Evolutionary conservation across 2,329 filamentous ascomycete genomes (phyloP).

Genomic region (Chaetomiaceae sp.): DNA sequence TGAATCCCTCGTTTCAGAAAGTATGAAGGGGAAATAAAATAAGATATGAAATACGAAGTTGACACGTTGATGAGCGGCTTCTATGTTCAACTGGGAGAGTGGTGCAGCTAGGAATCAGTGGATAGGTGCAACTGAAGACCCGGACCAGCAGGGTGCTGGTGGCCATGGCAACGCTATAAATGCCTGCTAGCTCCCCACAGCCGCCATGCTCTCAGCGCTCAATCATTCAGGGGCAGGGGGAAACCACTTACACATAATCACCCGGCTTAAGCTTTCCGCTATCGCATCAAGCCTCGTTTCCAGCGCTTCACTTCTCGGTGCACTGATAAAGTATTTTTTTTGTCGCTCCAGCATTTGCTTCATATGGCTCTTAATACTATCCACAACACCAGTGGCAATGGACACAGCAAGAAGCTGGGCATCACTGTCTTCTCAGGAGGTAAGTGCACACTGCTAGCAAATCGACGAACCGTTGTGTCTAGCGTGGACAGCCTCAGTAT

Average conservation of each 20-base stretch:
- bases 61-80: slow-evolving; percentile 23
- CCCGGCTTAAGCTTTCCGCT: background rate
- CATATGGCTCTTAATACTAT: background rate
- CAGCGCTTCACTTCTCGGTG: too few species aligned
- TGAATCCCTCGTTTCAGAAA: too few species aligned
- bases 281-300: background rate
- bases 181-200: background rate
- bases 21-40: background rate
- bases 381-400: background rate
- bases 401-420: slow-evolving; percentile 11
- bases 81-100: background rate
- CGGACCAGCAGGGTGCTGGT: too few species aligned
- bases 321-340: too few species aligned
- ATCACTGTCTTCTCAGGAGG: slow-evolving; percentile 30
- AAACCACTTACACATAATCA: too few species aligned
- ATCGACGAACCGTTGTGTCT: too few species aligned
- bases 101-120: too few species aligned
- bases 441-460: slow-evolving; percentile 8
- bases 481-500: background rate
- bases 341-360: background rate
- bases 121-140: too few species aligned
- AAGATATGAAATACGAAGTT: slow-evolving; percentile 26
- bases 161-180: slow-evolving; percentile 5
- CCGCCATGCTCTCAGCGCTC: too few species aligned
- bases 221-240: slow-evolving; percentile 8